Evolutionary conservation across 495 filamentous ascomycete species (phyloP), one percentile per base, ranked within the genome.

Genomic region (Trichoderma gamsii): DNA sequence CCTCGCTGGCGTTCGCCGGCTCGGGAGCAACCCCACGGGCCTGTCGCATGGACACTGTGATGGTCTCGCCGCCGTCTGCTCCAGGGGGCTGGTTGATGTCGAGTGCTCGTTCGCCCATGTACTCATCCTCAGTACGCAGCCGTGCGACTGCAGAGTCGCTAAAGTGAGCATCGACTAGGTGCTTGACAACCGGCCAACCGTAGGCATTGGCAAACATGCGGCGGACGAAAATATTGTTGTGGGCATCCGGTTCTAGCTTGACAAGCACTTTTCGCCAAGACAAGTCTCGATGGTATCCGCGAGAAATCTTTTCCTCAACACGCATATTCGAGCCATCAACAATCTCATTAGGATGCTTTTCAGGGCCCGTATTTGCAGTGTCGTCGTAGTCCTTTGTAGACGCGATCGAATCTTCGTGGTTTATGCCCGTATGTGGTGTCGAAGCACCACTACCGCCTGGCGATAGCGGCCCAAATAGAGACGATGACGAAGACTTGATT

Each of bases 261-360:
- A 98, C 95, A 12, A 99, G 86, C 3, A 98, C 95, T 75, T 99
- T 99, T 13, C 95, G 89, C 95, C 95, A 99, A 5, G 90, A 89
- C 23, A 99, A 79, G 70, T 89, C 90, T 8, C 86, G 84, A 75
- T 99, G 95, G 76, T 98, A 99, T 51, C 93, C 95, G 63, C 95
- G 85, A 1, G 95, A 94, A 67, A 99, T 99, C 75, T 97, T 98
- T 74, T 99, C 95, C 75, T 99, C 95, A 8, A 97, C 91, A 70
- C 88, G 90, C 84, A 99, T 91, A 56, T 85, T 81, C 3, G 82
- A 83, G 51, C 74, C 80, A 72, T 86, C 84, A 29, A 85, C 73
- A 8, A 84, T 71, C 8, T 84, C 81, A n/a, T 72, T 71, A n/a
- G 74, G 72, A 15, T 66, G 41, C 41, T 74, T 75, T 16, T 76